phyloP scores from a whole-genome alignment of 495 filamentous ascomycete species.

The Hypoxylon trugodes region DNA sequence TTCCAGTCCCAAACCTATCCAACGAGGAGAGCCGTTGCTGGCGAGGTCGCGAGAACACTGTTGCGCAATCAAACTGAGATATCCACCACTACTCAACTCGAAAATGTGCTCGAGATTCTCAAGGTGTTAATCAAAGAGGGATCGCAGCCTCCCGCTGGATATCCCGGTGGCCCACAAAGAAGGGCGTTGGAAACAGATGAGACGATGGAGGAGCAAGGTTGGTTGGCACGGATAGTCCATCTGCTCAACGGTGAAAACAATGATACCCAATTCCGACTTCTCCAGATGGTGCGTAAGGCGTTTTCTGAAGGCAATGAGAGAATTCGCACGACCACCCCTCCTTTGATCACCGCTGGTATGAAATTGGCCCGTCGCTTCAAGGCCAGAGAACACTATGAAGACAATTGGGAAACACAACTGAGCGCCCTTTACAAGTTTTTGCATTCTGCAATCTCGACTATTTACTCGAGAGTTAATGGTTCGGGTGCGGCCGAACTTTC shows the following conservation, averaged over 20 bases:
- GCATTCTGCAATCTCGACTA: slow-evolving; percentile 83
- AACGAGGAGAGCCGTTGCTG: slow-evolving; percentile 88
- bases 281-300: slow-evolving; percentile 87
- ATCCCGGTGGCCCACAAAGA: slow-evolving; percentile 79
- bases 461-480: slow-evolving; percentile 83
- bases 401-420: slow-evolving; percentile 92
- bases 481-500: slow-evolving; percentile 83
- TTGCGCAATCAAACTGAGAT: slow-evolving; percentile 83
- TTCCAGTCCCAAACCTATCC: slow-evolving; percentile 92
- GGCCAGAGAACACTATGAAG: slow-evolving; percentile 88
- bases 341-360: slow-evolving; percentile 87
- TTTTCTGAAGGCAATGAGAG: slow-evolving; percentile 94
- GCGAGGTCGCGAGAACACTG: slow-evolving; percentile 80
- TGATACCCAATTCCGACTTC: slow-evolving; percentile 91
- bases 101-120: slow-evolving; percentile 86
- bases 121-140: slow-evolving; percentile 94
- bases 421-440: slow-evolving; percentile 94
- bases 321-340: slow-evolving; percentile 93
- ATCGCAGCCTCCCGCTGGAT: slow-evolving; percentile 81
- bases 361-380: slow-evolving; percentile 92
- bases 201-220: slow-evolving; percentile 96
- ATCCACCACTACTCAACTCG: slow-evolving; percentile 76
- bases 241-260: slow-evolving; percentile 84
- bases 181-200: slow-evolving; percentile 85
- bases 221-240: slow-evolving; percentile 91